Percentiles rank a stretch among this genome's conserved stretches.
These are phyloP conservation scores for Anisodus acutangulus DNA, from an alignment of 257 asterid genomes.

Conservation along the genomic window DNA sequence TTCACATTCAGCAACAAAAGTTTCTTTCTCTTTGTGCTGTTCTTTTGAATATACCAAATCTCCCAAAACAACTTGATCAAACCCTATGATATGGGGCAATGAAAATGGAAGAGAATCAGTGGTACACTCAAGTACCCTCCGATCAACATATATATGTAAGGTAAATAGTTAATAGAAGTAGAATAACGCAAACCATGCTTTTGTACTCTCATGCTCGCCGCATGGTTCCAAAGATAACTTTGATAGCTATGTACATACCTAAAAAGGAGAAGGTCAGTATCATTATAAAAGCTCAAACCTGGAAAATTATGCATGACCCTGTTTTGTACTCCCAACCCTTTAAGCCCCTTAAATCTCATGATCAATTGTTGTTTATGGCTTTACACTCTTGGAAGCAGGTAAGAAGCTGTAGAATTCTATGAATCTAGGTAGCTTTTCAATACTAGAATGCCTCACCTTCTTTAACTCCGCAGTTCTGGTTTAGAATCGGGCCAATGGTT, in stretches of 20 bases:
- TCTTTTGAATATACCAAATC: slow-evolving; percentile 90
- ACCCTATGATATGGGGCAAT: slow-evolving; percentile 53
- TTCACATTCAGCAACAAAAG: slow-evolving; percentile 51
- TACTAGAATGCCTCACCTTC: slow-evolving; percentile 1
- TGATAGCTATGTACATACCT: slow-evolving; percentile 98
- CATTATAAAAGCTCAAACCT: slow-evolving; percentile 32
- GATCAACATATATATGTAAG: background rate
- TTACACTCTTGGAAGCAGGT: slow-evolving; percentile 16
- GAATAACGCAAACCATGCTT: slow-evolving; percentile 62
- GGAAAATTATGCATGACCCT: slow-evolving; percentile 21
- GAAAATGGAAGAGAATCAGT: background rate
- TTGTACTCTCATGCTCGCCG: slow-evolving; percentile 83
- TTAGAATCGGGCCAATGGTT: background rate
- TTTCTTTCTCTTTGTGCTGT: slow-evolving; percentile 47
- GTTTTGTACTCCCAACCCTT: background rate
- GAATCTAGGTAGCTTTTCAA: slow-evolving; percentile 24
- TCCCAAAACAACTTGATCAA: slow-evolving; percentile 71
- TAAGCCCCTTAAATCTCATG: slow-evolving; percentile 26
- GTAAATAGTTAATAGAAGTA: slow-evolving; percentile 6
- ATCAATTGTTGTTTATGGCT: background rate
- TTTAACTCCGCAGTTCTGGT: background rate
- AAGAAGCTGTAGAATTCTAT: slow-evolving; percentile 19
- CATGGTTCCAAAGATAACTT: slow-evolving; percentile 97
- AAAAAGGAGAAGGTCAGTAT: slow-evolving; percentile 42
- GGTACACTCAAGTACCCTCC: background rate